phyloP scores from a whole-genome alignment of 805 yeast species.

The Yarrowia yakushimensis region DNA sequence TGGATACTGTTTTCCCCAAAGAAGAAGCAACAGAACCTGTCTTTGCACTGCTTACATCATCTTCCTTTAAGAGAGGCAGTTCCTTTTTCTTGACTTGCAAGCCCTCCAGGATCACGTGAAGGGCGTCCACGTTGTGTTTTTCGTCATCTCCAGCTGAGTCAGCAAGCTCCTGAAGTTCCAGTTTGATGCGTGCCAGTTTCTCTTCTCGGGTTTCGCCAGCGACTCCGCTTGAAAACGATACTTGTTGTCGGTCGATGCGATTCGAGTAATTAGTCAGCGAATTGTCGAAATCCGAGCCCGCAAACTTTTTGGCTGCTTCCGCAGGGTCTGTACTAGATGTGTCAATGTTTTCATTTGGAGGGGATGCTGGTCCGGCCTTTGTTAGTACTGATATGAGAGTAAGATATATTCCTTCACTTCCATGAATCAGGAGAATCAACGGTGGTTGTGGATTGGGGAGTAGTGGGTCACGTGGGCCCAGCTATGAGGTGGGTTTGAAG shows the following conservation, averaged over 20 bases:
- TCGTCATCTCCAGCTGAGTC: background rate
- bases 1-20: no score
- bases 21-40: no score
- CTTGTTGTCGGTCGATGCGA: background rate
- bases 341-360: constrained; percentile 4
- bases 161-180: constrained; percentile 6
- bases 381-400: no score
- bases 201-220: background rate
- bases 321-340: background rate
- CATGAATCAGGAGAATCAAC: no score
- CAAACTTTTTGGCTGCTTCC: background rate
- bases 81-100: background rate
- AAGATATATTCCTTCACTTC: no score
- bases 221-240: background rate
- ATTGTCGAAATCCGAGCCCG: constrained; percentile 2
- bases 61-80: background rate
- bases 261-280: constrained; percentile 8
- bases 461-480: no score
- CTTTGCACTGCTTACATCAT: background rate
- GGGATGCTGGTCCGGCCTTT: background rate
- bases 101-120: background rate
- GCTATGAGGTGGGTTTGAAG: no score
- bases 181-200: constrained; percentile 1
- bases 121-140: background rate
- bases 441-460: no score